Evolutionary conservation across 345 rosid species (phyloP).

Genomic region (Bretschneidera sinensis): DNA sequence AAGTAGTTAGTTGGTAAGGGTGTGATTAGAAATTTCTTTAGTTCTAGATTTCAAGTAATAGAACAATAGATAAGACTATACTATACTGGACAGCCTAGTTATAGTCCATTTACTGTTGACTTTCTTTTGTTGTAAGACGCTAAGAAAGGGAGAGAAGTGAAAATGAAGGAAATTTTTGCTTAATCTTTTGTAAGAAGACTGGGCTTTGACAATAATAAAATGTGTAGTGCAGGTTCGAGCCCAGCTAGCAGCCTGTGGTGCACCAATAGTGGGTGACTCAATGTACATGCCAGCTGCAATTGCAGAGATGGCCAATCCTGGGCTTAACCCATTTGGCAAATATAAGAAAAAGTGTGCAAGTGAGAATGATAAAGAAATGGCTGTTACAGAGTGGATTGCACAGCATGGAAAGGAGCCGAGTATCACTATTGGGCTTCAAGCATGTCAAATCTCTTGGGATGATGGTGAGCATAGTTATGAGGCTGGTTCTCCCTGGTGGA

Average conservation of each 20-base stretch:
- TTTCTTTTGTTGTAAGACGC: background rate
- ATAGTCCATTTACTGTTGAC: background rate
- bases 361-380: constrained; percentile 50
- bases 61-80: background rate
- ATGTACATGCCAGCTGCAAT: constrained; percentile 86
- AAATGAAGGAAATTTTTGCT: background rate
- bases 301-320: constrained; percentile 59
- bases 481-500: constrained; percentile 94
- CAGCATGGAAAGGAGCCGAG: constrained; percentile 73
- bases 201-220: constrained; percentile 1
- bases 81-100: too few relatives aligned
- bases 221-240: constrained; percentile 58
- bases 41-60: background rate
- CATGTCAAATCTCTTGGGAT: constrained; percentile 87
- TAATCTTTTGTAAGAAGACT: constrained; percentile 3
- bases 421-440: constrained; percentile 84
- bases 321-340: constrained; percentile 67
- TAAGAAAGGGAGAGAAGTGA: background rate
- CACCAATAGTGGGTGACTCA: constrained; percentile 87
- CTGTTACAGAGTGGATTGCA: constrained; percentile 57
- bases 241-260: constrained; percentile 84
- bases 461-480: constrained; percentile 56
- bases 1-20: background rate
- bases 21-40: background rate
- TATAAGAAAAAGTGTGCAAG: constrained; percentile 20